Conservation (phyloP, 768 basidiomycete species). For the Tulasnella sp. region DNA sequence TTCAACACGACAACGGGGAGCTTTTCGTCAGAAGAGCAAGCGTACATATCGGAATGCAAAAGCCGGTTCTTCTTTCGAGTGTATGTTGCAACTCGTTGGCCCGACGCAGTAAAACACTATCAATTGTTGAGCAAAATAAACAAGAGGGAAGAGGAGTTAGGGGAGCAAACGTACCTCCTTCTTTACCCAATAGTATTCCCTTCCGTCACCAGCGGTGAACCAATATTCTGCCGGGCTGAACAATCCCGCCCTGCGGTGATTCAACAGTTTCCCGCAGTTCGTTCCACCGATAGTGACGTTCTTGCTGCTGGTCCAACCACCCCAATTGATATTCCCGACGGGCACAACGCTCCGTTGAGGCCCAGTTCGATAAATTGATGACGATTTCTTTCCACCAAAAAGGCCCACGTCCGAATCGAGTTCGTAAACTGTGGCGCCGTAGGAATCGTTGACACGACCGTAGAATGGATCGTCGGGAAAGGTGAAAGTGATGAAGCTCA, state of each 20-base stretch:
- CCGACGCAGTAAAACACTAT: background rate
- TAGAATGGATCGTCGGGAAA: background rate
- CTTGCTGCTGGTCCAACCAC: background rate
- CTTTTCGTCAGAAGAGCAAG: no score
- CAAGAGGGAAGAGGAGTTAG: background rate
- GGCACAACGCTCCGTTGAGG: background rate
- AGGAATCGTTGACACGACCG: background rate
- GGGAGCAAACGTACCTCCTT: background rate
- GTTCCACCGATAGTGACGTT: background rate
- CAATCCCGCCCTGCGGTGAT: background rate
- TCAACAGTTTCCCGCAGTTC: background rate
- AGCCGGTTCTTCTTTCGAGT: background rate
- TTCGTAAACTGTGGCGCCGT: no score
- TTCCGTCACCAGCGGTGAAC: constrained; percentile 3
- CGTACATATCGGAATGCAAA: background rate
- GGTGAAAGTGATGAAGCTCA: background rate
- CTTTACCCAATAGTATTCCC: background rate
- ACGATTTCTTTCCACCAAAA: background rate
- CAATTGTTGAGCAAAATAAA: background rate
- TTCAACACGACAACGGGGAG: background rate
- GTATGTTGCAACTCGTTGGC: background rate
- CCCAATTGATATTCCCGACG: background rate
- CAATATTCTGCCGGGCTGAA: background rate
- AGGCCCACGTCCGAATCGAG: background rate
- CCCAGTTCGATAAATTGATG: background rate